phyloP scores from a whole-genome alignment of 1,284 basidiomycete genomes.

The Boletus smithii region DNA sequence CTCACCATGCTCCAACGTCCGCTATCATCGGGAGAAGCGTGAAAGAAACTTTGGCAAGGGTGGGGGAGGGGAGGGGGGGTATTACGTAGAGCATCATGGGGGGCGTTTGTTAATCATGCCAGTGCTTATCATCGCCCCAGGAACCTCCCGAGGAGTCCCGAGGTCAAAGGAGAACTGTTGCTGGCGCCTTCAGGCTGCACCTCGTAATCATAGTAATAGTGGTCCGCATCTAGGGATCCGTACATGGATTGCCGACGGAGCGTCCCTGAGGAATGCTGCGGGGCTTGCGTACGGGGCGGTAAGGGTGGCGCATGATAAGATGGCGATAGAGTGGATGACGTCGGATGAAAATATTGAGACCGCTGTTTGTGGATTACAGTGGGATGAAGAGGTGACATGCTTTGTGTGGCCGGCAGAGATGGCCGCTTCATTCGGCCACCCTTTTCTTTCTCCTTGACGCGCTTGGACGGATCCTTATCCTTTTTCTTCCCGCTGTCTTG shows the following conservation, averaged over 20 bases:
- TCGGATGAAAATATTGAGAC: slow-evolving; percentile 11
- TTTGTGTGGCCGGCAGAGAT: neutral
- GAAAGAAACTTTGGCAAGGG: neutral
- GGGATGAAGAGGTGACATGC: slow-evolving; percentile 2
- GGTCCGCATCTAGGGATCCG: slow-evolving; percentile 4
- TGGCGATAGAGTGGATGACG: neutral
- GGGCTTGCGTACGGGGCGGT: slow-evolving; percentile 8
- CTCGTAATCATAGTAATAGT: slow-evolving; percentile 1
- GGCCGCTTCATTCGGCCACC: neutral
- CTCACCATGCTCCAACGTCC: neutral
- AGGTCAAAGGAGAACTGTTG: neutral
- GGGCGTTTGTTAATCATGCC: neutral
- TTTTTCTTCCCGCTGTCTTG: slow-evolving; percentile 18
- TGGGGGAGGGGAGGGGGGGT: neutral
- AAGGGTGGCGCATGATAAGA: slow-evolving; percentile 1
- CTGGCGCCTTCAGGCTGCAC: neutral
- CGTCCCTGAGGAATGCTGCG: neutral
- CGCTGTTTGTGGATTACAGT: slow-evolving; percentile 4
- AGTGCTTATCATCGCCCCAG: slow-evolving; percentile 18
- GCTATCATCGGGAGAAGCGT: neutral
- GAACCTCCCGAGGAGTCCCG: slow-evolving; percentile 22
- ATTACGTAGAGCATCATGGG: neutral
- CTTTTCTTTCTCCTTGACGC: slow-evolving; percentile 20
- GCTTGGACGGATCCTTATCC: slow-evolving; percentile 12
- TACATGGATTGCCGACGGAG: slow-evolving; percentile 21